These are phyloP conservation scores for Sordariomycetes sp. DNA, from an alignment of 2,329 filamentous ascomycete genomes.

Conservation along the genomic window DNA sequence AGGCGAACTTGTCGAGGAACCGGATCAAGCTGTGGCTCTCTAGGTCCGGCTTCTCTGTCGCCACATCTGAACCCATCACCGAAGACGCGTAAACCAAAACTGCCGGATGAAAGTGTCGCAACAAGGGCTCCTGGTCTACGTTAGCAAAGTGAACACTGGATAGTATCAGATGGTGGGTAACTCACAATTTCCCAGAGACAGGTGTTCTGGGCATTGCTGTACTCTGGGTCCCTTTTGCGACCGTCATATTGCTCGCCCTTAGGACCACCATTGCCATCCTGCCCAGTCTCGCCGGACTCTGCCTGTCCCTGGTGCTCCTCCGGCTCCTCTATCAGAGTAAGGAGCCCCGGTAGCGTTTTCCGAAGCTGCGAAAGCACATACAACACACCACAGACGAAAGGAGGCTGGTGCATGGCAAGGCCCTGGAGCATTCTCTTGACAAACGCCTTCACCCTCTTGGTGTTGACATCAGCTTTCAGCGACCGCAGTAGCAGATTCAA, in stretches of 20 bases:
- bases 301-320: slow-evolving; percentile 40
- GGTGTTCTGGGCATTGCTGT: slow-evolving; percentile 85
- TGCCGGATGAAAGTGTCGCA: slow-evolving; percentile 84
- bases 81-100: slow-evolving; percentile 73
- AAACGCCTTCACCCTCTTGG: slow-evolving; percentile 89
- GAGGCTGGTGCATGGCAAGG: slow-evolving; percentile 77
- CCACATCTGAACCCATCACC: slow-evolving; percentile 56
- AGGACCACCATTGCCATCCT: slow-evolving; percentile 54
- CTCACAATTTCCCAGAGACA: slow-evolving; percentile 86
- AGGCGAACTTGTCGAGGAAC: slow-evolving; percentile 98
- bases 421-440: slow-evolving; percentile 87
- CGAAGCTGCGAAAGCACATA: slow-evolving; percentile 80
- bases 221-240: slow-evolving; percentile 81
- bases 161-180: slow-evolving; percentile 7
- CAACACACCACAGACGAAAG: slow-evolving; percentile 87
- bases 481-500: slow-evolving; percentile 84
- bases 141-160: slow-evolving; percentile 3
- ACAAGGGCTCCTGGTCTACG: slow-evolving; percentile 43
- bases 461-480: slow-evolving; percentile 80
- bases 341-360: slow-evolving; percentile 67
- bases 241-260: slow-evolving; percentile 57
- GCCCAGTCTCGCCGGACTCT: background rate
- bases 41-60: slow-evolving; percentile 82
- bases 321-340: slow-evolving; percentile 67
- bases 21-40: slow-evolving; percentile 84